phyloP scores from a whole-genome alignment of 257 asterid genomes.

The Solanum etuberosum region DNA sequence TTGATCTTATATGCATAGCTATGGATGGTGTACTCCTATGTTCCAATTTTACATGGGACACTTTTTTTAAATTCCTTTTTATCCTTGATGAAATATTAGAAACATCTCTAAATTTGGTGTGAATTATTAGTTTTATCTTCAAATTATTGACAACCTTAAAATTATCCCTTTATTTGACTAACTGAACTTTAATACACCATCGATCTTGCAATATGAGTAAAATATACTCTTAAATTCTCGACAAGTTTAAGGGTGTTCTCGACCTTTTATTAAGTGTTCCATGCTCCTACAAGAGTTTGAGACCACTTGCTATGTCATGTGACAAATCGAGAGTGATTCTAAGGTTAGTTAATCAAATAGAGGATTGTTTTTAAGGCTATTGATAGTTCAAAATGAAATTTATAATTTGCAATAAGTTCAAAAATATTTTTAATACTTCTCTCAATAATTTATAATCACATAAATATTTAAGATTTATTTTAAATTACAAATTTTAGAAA shows the following conservation, averaged over 20 bases:
- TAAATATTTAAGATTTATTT: no score
- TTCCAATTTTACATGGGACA: not conserved
- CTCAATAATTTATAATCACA: not conserved
- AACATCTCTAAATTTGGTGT: no score
- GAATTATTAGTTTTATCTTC: no score
- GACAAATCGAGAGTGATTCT: not conserved
- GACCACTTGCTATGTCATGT: not conserved
- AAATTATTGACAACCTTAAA: no score
- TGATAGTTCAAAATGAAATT: no score
- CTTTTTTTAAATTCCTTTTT: no score
- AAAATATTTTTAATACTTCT: not conserved
- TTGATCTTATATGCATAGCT: not conserved
- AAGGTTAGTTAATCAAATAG: not conserved
- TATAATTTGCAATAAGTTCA: no score
- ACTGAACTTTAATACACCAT: no score
- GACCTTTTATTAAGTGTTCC: not conserved
- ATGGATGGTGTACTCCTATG: not conserved
- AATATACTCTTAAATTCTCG: no score
- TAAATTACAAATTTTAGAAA: no score
- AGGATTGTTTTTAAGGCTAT: no score
- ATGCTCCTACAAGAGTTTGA: not conserved
- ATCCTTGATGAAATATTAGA: not conserved
- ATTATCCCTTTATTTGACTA: no score
- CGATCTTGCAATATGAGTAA: not conserved
- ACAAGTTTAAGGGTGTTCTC: not conserved